Evolutionary conservation across 2,329 filamentous ascomycete species (phyloP).

Genomic region (Alternaria alternata): DNA sequence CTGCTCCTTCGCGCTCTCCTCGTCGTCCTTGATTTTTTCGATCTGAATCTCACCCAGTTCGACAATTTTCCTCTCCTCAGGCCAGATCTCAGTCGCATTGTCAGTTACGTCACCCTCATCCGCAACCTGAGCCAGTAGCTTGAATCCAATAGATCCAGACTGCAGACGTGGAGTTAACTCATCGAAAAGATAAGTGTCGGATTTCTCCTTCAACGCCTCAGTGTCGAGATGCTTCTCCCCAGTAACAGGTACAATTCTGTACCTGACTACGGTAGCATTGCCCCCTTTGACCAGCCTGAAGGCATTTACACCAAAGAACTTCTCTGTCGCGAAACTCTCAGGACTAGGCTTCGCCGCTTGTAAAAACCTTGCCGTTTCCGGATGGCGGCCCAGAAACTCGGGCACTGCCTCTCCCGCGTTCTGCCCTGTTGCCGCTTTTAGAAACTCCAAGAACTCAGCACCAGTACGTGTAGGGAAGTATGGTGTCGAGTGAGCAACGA

Average conservation of each 20-base stretch:
- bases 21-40: slow-evolving; percentile 51
- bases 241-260: slow-evolving; percentile 58
- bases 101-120: slow-evolving; percentile 58
- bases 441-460: slow-evolving; percentile 61
- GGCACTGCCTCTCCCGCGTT: slow-evolving; percentile 45
- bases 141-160: slow-evolving; percentile 54
- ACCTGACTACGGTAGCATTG: slow-evolving; percentile 58
- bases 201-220: slow-evolving; percentile 50
- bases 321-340: slow-evolving; percentile 58
- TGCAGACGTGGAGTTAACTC: slow-evolving; percentile 55
- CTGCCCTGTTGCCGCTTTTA: slow-evolving; percentile 52
- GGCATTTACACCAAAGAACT: slow-evolving; percentile 60
- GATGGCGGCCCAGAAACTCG: slow-evolving; percentile 57
- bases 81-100: slow-evolving; percentile 62
- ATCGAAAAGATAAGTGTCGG: slow-evolving; percentile 58
- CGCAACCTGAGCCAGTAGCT: slow-evolving; percentile 61
- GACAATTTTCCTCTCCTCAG: slow-evolving; percentile 59
- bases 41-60: slow-evolving; percentile 61
- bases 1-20: slow-evolving; percentile 55
- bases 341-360: slow-evolving; percentile 60
- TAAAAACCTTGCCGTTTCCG: slow-evolving; percentile 59
- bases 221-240: slow-evolving; percentile 53
- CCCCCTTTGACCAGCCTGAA: slow-evolving; percentile 57
- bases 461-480: slow-evolving; percentile 63
- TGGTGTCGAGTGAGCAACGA: slow-evolving; percentile 62